Evolutionary conservation across 805 yeast genomes (phyloP).

Genomic region (Lachancea nothofagi): DNA sequence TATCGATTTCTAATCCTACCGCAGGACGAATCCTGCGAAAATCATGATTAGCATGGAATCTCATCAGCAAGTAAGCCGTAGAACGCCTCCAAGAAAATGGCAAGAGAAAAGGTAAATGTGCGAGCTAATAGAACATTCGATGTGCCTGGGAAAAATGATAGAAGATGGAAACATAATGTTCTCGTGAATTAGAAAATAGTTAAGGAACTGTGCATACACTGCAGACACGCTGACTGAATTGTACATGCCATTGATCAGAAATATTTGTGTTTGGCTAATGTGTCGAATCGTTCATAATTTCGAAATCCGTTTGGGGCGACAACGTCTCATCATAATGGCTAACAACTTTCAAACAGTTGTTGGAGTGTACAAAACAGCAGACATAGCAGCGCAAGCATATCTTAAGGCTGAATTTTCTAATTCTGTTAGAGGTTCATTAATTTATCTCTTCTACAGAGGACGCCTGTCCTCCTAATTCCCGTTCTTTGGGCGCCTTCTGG

Average conservation of each 20-base stretch:
- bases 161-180: neutral
- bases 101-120: conserved; percentile 5
- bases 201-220: neutral
- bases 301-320: conserved; percentile 39
- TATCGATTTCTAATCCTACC: conserved; percentile 11
- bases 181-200: neutral
- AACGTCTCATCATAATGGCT: conserved; percentile 33
- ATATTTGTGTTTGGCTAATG: conserved; percentile 37
- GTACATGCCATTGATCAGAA: conserved; percentile 27
- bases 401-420: no score
- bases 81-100: conserved; percentile 4
- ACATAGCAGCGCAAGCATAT: no score
- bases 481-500: neutral
- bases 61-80: conserved; percentile 11
- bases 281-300: conserved; percentile 24
- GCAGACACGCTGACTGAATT: neutral
- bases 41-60: conserved; percentile 37
- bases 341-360: no score
- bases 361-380: neutral
- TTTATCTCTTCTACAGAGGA: conserved; percentile 16
- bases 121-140: no score
- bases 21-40: conserved; percentile 3
- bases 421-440: no score
- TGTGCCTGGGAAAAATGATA: no score
- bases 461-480: conserved; percentile 16